Evolutionary conservation across 495 filamentous ascomycete genomes (phyloP), one percentile per base, ranked within the genome.

Genomic region (Poronia punctata): DNA sequence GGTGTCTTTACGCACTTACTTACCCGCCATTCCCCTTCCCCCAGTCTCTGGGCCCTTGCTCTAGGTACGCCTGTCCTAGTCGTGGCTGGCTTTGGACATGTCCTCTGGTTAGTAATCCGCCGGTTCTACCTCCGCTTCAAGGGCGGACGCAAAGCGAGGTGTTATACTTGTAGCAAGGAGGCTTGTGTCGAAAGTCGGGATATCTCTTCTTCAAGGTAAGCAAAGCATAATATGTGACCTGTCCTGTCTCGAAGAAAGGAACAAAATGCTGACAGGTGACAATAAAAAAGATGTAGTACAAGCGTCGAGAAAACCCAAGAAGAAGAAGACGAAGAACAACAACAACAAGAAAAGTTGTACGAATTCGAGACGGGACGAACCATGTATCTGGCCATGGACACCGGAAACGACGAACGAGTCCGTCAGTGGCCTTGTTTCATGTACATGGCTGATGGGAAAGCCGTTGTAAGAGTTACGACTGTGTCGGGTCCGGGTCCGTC

Each of bases 1-100:
- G n/a, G n/a, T n/a, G n/a, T n/a, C 27, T 38, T 14, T 49, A n/a
- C 40, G 45, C 22, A 46, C 35, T 31, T 9, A 16, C 14, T 19
- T 8, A 18, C 21, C 3, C 16, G 26, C 27, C 36, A 38, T 26
- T 37, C 14, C 15, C 20, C 7, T 14, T 24, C n/a, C 11, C 29
- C 1, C 38, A 68, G 65, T 9, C 58, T 61, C 0, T 75, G 66
- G 66, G 64, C 61, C n/a, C 43, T 71, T 2, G 66, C 65, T 0
- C 48, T 75, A 7, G 70, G 71, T 8, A 75, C 71, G 1, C 71
- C 71, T 0, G 64, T 72, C 0, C 59, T 72, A 7, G 68, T 73
- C 18, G 57, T 71, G 31, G 62, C 64, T 11, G 65, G 63, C 5
- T 43, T 69, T 27, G 63, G 62, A 22, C 63, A 70, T 37, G 42